A percentile compares a stretch with the other conserved stretches of the same genome.
Evolutionary conservation across 1,284 basidiomycete genomes (phyloP).

Genomic region (Fereydounia khargensis): DNA sequence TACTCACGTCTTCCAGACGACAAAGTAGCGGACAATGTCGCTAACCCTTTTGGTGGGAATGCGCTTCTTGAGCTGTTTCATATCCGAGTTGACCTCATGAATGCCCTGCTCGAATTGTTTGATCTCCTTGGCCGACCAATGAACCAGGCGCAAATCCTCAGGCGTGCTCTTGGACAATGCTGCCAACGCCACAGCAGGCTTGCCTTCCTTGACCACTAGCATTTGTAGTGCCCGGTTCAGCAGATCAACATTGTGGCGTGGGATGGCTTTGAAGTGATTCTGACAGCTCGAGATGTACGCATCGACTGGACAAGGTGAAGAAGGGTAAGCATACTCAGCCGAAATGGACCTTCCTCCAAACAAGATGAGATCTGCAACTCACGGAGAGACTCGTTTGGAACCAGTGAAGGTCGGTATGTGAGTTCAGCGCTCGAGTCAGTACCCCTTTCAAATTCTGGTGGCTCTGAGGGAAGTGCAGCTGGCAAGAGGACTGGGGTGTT

Average conservation of each 20-base stretch:
- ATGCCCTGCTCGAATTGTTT: slow-evolving; percentile 75
- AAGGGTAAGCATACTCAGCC: too few relatives aligned
- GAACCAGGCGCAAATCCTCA: slow-evolving; percentile 59
- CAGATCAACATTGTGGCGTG: slow-evolving; percentile 69
- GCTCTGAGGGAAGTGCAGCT: slow-evolving; percentile 38
- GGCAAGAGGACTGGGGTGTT: slow-evolving; percentile 11
- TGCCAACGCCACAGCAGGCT: slow-evolving; percentile 74
- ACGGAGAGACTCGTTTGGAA: slow-evolving; percentile 58
- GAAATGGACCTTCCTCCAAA: too few relatives aligned
- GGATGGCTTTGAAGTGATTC: slow-evolving; percentile 21
- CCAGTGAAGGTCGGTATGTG: slow-evolving; percentile 58
- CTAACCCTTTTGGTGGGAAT: slow-evolving; percentile 69
- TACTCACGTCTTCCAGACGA: slow-evolving; percentile 85
- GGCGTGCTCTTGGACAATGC: slow-evolving; percentile 66
- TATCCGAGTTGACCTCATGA: slow-evolving; percentile 69
- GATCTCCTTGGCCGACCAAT: slow-evolving; percentile 70
- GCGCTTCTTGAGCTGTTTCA: slow-evolving; percentile 73
- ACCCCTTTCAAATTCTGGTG: slow-evolving; percentile 65
- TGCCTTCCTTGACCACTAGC: slow-evolving; percentile 69
- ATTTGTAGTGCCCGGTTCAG: slow-evolving; percentile 82
- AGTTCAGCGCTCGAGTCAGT: slow-evolving; percentile 72
- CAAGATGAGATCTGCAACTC: too few relatives aligned
- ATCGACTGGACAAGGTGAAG: too few relatives aligned
- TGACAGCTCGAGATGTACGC: slow-evolving; percentile 67
- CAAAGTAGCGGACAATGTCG: slow-evolving; percentile 80